Conservation (phyloP, 2,329 filamentous ascomycete species). For the Colletotrichum zoysiae region DNA sequence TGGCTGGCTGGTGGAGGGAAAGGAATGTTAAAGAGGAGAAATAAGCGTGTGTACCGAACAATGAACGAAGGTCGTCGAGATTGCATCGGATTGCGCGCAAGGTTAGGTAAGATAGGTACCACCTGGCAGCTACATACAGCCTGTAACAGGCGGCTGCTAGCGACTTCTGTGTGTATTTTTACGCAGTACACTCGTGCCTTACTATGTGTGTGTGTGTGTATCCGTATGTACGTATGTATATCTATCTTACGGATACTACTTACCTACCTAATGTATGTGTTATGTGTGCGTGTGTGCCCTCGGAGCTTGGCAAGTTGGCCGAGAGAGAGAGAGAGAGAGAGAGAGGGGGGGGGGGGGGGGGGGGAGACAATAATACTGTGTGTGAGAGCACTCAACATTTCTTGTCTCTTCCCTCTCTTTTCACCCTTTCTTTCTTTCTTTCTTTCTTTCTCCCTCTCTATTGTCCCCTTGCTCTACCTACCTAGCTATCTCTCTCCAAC, state of each 20-base stretch:
- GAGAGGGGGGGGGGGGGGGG: no score
- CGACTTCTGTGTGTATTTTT: no score
- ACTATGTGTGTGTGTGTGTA: not conserved
- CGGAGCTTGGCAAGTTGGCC: not conserved
- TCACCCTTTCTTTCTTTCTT: not conserved
- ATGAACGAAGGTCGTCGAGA: constrained; percentile 33
- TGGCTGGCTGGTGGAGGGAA: not conserved
- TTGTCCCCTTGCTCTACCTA: not conserved
- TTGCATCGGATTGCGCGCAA: constrained; percentile 23
- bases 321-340: not conserved
- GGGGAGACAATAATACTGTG: not conserved
- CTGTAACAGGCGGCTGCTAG: not conserved
- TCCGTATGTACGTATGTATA: not conserved
- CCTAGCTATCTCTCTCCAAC: not conserved
- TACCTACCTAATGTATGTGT: no score
- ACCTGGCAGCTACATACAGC: no score
- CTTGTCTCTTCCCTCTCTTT: not conserved
- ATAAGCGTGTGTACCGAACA: not conserved
- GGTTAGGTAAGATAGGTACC: constrained; percentile 22
- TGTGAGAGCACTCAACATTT: not conserved
- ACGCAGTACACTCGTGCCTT: no score
- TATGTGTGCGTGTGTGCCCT: not conserved
- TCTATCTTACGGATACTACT: no score
- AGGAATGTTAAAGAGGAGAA: no score
- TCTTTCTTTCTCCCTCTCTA: not conserved